phyloP scores from a whole-genome alignment of 2,329 filamentous ascomycete genomes.

The Ophiocordyceps camponoti-saundersi region DNA sequence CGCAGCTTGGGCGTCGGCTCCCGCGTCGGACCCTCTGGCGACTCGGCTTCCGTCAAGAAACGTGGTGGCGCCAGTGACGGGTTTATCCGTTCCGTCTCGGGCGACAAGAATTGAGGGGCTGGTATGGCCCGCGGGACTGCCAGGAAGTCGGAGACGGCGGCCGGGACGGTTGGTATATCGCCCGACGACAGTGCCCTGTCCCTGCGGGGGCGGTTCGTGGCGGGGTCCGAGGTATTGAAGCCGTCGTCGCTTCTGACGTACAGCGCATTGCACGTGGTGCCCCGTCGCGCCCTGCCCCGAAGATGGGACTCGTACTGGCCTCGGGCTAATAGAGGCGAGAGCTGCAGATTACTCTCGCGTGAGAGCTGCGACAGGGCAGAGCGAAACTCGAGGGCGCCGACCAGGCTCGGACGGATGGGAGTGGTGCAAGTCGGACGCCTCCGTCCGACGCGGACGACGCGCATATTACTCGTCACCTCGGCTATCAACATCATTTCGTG shows the following conservation, averaged over 20 bases:
- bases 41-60: background rate
- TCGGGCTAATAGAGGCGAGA: constrained; percentile 50
- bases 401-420: constrained; percentile 79
- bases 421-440: constrained; percentile 51
- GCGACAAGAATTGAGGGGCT: background rate
- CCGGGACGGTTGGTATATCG: constrained; percentile 11
- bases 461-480: constrained; percentile 87
- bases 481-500: constrained; percentile 53
- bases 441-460: constrained; percentile 51
- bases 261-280: constrained; percentile 10
- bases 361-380: constrained; percentile 79
- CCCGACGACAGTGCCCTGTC: constrained; percentile 30
- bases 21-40: background rate
- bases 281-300: constrained; percentile 8
- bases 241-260: constrained; percentile 5
- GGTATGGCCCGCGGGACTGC: background rate
- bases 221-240: constrained; percentile 1
- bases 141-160: constrained; percentile 5
- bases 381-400: constrained; percentile 86
- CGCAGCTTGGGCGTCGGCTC: constrained; percentile 13
- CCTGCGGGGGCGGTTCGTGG: constrained; percentile 4
- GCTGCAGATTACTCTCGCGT: constrained; percentile 59
- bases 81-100: constrained; percentile 8
- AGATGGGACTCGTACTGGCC: constrained; percentile 26
- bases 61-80: constrained; percentile 12